Base-by-base conservation (phyloP, 805 yeast species). In the Danielia reshetovae region DNA sequence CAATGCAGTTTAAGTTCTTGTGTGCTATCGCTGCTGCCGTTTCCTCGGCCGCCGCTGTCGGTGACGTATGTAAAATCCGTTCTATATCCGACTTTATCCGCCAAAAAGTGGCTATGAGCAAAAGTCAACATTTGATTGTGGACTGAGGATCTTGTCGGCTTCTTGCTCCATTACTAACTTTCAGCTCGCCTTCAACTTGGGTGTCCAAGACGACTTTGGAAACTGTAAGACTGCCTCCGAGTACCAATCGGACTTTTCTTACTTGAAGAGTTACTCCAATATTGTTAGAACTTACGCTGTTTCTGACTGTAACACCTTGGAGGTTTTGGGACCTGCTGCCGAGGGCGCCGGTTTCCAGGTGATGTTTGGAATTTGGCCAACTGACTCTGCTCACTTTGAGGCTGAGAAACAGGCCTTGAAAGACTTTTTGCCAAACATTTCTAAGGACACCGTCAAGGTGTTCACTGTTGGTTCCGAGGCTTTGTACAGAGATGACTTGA, bases 401-500 rank as follows among this genome's bases (percentile, higher is more conserved):
- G 79, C 72, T 9, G 97, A 90, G 69, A 75, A 84, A 60, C 57
- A 57, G 18, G 95, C 96, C 30, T 72, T 90, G 51, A 51, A 67
- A 46, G 38, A 65, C 9, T 84, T 82, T 62, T 75, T 90, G 60
- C 95, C 96, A 51, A 65, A 52, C 21, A 71, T 88, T 43, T 79
- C 85, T 35, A 72, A 75, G 42, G 69, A 77, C 34, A 76, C 86
- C 45, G 74, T 90, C 52, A 76, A 79, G 52, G 85, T 80, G 30
- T 70, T 90, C 65, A 72, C 86, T 34, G 97, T 90, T 47, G 97
- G 97, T 47, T 88, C 97, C 17, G 97, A 90, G 74, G 90, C 96
- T 39, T 73, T 90, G 46, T 90, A 90, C 77, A 86, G 97, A 73
- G 78, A 62, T 25, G 97, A 90, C 60, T 46, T 89, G 65, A 72